Percentiles rank a stretch among this genome's conserved stretches.
phyloP scores from a whole-genome alignment of 1,139 yeast genomes.

The Debaryomyces sp. region DNA sequence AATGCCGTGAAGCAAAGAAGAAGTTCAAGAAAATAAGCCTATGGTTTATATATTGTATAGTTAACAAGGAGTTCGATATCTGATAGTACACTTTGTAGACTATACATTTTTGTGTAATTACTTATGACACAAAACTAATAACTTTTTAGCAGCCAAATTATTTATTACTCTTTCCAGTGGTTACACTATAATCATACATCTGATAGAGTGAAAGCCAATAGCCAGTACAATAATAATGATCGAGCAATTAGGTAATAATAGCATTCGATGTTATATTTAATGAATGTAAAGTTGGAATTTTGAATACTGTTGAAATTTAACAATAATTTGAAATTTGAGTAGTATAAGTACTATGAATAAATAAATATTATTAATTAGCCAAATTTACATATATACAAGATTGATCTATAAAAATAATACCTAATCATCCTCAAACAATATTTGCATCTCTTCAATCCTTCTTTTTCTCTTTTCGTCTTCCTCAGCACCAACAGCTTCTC shows the following conservation, averaged over 20 bases:
- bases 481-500: slow-evolving; percentile 80
- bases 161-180: neutral
- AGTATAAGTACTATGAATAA: no score
- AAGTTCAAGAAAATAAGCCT: slow-evolving; percentile 23
- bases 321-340: neutral
- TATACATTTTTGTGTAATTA: neutral
- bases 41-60: neutral
- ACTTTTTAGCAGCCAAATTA: neutral
- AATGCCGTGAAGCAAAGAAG: slow-evolving; percentile 82
- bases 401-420: neutral
- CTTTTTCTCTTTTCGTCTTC: slow-evolving; percentile 76
- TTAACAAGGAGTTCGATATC: neutral
- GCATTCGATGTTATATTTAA: no score
- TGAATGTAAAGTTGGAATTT: no score
- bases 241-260: no score
- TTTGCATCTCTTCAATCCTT: slow-evolving; percentile 79
- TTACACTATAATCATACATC: no score
- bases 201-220: no score
- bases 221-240: neutral
- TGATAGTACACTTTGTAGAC: neutral
- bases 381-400: neutral
- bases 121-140: neutral
- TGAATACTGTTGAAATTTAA: neutral
- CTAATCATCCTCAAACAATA: slow-evolving; percentile 57
- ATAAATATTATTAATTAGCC: neutral